These are phyloP conservation scores for Cladorrhinum sp. DNA, from an alignment of 2,329 filamentous ascomycete species.

Conservation along the genomic window DNA sequence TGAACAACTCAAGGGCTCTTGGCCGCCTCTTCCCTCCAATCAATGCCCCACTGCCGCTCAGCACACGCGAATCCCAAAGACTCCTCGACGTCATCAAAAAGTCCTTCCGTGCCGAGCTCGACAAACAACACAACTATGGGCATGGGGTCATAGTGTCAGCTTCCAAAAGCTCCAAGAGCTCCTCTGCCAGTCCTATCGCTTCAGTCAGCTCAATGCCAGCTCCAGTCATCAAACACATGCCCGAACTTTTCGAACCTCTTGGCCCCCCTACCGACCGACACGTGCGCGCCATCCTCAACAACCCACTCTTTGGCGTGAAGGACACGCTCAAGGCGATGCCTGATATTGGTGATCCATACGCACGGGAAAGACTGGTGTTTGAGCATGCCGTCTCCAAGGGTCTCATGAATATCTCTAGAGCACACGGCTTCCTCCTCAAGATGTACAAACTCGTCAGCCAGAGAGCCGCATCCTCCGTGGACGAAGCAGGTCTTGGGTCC, in stretches of 20 bases:
- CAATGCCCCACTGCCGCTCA: conserved; percentile 53
- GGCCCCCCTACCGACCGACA: conserved; percentile 47
- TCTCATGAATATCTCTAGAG: conserved; percentile 53
- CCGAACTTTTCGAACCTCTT: conserved; percentile 12
- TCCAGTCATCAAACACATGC: conserved; percentile 13
- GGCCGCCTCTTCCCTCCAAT: conserved; percentile 43
- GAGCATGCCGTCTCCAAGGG: conserved; percentile 53
- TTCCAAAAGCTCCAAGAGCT: background rate
- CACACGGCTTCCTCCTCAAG: conserved; percentile 52
- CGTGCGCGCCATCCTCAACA: conserved; percentile 55
- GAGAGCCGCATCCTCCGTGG: conserved; percentile 33
- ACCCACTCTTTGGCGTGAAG: conserved; percentile 50
- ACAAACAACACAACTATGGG: conserved; percentile 52
- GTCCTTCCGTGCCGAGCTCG: conserved; percentile 58
- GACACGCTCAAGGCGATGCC: conserved; percentile 29
- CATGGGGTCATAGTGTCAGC: background rate
- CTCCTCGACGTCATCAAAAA: conserved; percentile 55
- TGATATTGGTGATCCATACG: conserved; percentile 18
- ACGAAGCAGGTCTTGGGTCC: conserved; percentile 34
- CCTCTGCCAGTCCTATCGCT: background rate
- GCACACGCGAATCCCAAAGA: conserved; percentile 49
- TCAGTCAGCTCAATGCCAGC: background rate
- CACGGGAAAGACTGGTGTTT: conserved; percentile 54
- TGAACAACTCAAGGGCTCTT: conserved; percentile 35
- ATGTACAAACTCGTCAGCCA: conserved; percentile 42